A percentile compares a stretch with the other conserved stretches of the same genome.
phyloP scores from a whole-genome alignment of 2,329 filamentous ascomycete genomes.

The Trichoderma harzianum region DNA sequence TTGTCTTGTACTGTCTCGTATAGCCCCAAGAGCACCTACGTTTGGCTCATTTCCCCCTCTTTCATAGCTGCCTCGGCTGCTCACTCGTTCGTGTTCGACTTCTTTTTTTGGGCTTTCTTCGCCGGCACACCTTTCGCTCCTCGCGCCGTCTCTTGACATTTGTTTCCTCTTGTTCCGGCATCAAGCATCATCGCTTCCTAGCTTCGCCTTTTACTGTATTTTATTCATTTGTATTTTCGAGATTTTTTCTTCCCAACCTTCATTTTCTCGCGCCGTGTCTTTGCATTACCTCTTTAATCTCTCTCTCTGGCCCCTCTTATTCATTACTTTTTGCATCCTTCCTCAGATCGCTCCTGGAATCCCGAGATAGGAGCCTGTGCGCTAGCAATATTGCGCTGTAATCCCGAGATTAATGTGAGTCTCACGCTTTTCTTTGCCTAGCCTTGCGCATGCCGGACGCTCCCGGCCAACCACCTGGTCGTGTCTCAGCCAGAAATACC shows the following conservation, averaged over 20 bases:
- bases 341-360: not conserved
- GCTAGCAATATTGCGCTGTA: constrained; percentile 14
- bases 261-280: not conserved
- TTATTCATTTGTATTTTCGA: not conserved
- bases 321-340: not conserved
- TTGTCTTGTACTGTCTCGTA: constrained; percentile 1
- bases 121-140: constrained; percentile 9
- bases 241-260: not conserved
- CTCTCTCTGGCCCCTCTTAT: not conserved
- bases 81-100: constrained; percentile 12
- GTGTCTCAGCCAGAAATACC: constrained; percentile 19
- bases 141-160: not conserved
- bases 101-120: not conserved
- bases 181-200: not conserved
- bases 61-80: constrained; percentile 16
- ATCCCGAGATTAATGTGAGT: constrained; percentile 37
- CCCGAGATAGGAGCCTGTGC: not conserved
- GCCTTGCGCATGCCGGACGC: constrained; percentile 29
- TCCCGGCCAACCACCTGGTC: constrained; percentile 31
- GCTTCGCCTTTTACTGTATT: not conserved
- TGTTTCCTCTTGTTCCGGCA: constrained; percentile 5
- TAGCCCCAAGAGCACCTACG: constrained; percentile 8
- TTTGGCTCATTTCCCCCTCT: constrained; percentile 15
- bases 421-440: constrained; percentile 28
- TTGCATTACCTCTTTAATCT: constrained; percentile 6